Base-by-base conservation (phyloP, 148 eudicot species). In the Linanthus parryae region DNA sequence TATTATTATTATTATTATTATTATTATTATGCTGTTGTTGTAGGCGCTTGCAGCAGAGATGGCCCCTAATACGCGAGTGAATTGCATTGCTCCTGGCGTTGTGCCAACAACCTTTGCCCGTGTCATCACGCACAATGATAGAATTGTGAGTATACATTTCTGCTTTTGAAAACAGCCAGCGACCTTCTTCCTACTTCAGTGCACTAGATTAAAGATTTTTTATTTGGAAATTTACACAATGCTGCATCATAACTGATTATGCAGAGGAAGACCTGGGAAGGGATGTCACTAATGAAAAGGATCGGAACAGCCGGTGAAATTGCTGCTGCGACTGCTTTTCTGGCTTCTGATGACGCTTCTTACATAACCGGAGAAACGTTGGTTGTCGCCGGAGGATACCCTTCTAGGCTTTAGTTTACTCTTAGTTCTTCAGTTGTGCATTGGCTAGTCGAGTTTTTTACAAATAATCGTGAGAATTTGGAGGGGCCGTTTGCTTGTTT, bases 271-370 rank as follows among this genome's bases (percentile, higher is more conserved):
- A 55, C 43, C 23, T 22, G 80, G 4, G 83, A 79, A 73, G 95
- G 62, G 41, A 79, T 36, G 59, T 67, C 85, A 1, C 19, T 74
- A 20, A 76, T 89, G 18, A 78, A 82, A 16, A 66, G 95, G 42
- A 82, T 85, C 29, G 97, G 97, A 61, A 89, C 88, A 17, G 72
- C 97, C 18, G 69, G 65, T 59, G 95, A 89, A 64, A 85, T 89
- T 83, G 97, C 79, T 30, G 87, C 85, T 12, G 97, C 97, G 46
- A 57, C 65, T 6, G 88, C 97, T 23, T 89, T 79, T 66, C 48
- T 89, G 70, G 91, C 88, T 54, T 89, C 97, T 22, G 88, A 89
- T 56, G 97, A 85, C 26, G 97, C 97, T 29, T 57, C 95, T 15
- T 85, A 80, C 57, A 74, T 89, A 19, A 89, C 97, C n/a, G 97